Base-by-base conservation (phyloP, 1,139 yeast genomes). In the Yamadazyma jaroonii region DNA sequence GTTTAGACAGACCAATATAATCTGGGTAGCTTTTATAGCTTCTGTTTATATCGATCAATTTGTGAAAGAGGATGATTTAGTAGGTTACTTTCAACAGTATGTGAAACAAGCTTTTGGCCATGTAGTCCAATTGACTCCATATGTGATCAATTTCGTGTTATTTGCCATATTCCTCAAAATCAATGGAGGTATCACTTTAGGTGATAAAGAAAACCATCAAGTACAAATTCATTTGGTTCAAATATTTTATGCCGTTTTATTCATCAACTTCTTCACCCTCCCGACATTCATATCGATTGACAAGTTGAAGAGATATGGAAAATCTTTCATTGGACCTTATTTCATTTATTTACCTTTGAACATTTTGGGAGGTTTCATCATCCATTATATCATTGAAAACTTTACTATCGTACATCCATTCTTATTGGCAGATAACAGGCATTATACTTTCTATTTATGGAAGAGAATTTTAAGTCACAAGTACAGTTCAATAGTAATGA, bases 401-500 rank as follows among this genome's bases (percentile, higher is more conserved):
- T 83, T 75, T 54, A 85, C 96, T 0, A 68, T 83, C 8, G 81
- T 81, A 4, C 98, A 94, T 56, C 97, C 97, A 9, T 94, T 90
- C 59, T 60, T 92, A 29, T 68, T 90, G 34, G 95, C 98, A 0
- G 99, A 94, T 57, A 94, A 94, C 61, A 78, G 98, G 46, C 98
- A 92, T 57, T 88, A 81, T 56, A 81, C 96, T 0, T 92, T 92
- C 56, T 94, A 92, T 61, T 63, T 92, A 27, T 87, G 85, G 77
- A 76, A 79, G 40, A 75, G 75, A 42, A 52, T 90, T 12, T 67
- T 87, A 29, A 60, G 67, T 43, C 64, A 65, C 24, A 60, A 56
- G 13, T 57, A 70, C 49, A 61, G 72, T 44, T 54, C 73, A 35
- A 52, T 68, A 42, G 56, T 72, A 35, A 58, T 81, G 48, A 69